Base-by-base conservation (phyloP, 2,329 filamentous ascomycete species). In the Aspergillus nomiae region DNA sequence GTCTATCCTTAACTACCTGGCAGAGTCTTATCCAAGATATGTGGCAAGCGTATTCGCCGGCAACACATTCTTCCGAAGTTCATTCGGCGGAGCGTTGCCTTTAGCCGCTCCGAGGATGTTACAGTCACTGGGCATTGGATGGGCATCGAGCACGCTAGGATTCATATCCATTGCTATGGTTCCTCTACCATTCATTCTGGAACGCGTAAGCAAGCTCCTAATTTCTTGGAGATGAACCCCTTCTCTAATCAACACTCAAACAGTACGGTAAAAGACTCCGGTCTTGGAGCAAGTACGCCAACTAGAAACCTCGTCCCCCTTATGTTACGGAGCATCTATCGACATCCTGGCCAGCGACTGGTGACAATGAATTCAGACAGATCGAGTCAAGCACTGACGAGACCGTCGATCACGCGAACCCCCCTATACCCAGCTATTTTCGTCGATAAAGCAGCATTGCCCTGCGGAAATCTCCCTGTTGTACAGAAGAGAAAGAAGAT, bases 31-130 rank as follows among this genome's bases (percentile, higher is more conserved):
- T 58, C 66, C 67, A 5, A 62, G 66, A 19, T 77, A 75, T 56
- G 77, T 75, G 6, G 80, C 80, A 6, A 78, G 74, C 3, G 81
- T 78, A 0, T 69, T 82, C 19, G 81, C 81, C 3, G 80, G 77
- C 2, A 77, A 80, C 19, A 76, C 74, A 3, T 71, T 82, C 32
- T 70, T 81, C 38, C 72, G 80, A 2, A 78, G 77, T 54, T 62
- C 76, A 1, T 76, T 76, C 6, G 80, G 79, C 7, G 80, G 76
- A 0, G 73, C 71, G 0, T 78, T 82, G 48, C 78, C 78, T 0
- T 65, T 80, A 14, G 58, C 58, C 32, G 60, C 75, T 2, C 66
- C 69, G 2, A 69, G 71, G 16, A 76, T 81, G 64, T 78, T 76
- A 50, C 50, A 71, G 4, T 70, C 70, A 1, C 60, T 78, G 16